Conservation (phyloP, 2,329 filamentous ascomycete species). For the Arthrobotrys megalospora region DNA sequence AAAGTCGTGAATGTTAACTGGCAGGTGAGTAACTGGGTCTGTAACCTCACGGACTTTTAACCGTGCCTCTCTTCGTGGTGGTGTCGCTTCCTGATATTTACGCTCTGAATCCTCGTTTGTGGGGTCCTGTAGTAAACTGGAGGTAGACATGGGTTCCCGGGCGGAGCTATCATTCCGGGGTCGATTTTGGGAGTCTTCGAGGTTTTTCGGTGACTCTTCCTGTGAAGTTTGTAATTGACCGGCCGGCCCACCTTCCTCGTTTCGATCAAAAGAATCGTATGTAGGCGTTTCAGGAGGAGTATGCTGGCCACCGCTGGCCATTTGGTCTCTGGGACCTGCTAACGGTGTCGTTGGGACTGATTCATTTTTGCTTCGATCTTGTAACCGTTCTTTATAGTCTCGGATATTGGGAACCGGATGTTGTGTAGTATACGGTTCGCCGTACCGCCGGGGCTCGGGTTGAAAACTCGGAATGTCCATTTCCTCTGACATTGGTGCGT, state of each 20-base stretch:
- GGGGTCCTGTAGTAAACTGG: background rate
- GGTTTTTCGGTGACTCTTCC: background rate
- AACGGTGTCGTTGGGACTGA: constrained; percentile 18
- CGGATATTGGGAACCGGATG: constrained; percentile 71
- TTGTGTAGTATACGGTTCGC: constrained; percentile 68
- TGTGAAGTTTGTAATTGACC: background rate
- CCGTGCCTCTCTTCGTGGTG: constrained; percentile 59
- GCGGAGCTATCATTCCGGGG: constrained; percentile 21
- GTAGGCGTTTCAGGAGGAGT: constrained; percentile 42
- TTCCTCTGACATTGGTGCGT: background rate
- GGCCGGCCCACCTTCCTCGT: background rate
- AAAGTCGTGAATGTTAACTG: constrained; percentile 78
- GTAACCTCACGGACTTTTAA: constrained; percentile 73
- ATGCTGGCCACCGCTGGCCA: constrained; percentile 8
- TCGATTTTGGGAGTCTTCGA: background rate
- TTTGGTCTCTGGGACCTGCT: background rate
- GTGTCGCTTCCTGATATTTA: background rate
- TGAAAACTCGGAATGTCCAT: constrained; percentile 25
- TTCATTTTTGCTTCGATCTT: constrained; percentile 32
- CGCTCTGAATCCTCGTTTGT: background rate
- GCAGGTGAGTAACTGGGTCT: constrained; percentile 80
- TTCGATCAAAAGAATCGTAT: constrained; percentile 1
- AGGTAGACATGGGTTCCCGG: constrained; percentile 29
- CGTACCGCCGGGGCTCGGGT: constrained; percentile 65
- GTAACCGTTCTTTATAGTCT: constrained; percentile 69